Conservation (phyloP, 192 early-diverging fungal species). For the Diversispora epigaea region DNA sequence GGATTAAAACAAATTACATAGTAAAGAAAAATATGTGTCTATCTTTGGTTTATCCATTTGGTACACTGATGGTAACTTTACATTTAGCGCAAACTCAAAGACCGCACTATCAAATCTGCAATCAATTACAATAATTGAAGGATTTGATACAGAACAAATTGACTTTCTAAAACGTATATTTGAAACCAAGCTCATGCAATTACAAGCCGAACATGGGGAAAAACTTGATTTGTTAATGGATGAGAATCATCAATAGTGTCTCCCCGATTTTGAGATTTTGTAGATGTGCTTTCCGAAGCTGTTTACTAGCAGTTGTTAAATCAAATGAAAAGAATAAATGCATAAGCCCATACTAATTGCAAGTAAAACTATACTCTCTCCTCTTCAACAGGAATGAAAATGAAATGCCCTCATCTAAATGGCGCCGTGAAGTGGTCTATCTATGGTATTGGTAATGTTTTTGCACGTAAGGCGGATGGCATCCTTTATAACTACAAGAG, state of each 20-base stretch:
- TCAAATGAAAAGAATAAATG: not conserved
- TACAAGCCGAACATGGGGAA: conserved; percentile 2
- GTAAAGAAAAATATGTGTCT: no score
- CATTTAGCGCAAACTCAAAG: conserved; percentile 4
- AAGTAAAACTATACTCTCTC: conserved; percentile 1
- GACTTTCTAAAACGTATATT: conserved; percentile 1
- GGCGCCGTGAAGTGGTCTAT: not conserved
- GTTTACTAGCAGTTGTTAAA: not conserved
- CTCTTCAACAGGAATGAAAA: not conserved
- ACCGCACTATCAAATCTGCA: not conserved
- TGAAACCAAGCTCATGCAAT: conserved; percentile 14
- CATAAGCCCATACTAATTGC: not conserved
- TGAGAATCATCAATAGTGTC: conserved; percentile 5
- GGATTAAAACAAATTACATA: conserved; percentile 1
- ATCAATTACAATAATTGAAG: not conserved
- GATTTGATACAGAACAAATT: not conserved
- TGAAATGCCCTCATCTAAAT: conserved; percentile 11
- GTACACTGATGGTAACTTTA: conserved; percentile 3
- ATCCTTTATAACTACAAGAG: conserved; percentile 22
- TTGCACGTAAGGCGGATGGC: conserved; percentile 17
- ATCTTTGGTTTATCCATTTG: conserved; percentile 18
- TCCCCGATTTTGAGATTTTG: conserved; percentile 14
- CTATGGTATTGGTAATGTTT: not conserved
- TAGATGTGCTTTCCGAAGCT: conserved; percentile 1
- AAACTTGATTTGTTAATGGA: conserved; percentile 13